Base-by-base conservation (phyloP, 2,329 filamentous ascomycete species). In the Diaporthe longicolla region DNA sequence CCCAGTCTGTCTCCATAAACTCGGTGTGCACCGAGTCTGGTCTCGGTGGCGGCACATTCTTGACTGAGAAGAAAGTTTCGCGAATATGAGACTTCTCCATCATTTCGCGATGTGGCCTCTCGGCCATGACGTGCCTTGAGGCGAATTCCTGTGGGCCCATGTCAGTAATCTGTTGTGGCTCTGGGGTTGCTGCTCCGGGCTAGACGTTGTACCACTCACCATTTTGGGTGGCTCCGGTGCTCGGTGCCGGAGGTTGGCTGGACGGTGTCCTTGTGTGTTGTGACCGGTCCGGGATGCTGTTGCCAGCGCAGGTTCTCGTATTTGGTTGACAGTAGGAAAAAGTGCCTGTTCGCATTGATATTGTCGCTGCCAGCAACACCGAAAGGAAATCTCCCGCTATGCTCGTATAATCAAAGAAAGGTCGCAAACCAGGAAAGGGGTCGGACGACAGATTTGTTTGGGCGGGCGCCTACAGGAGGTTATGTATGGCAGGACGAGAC, bases 1-100 rank as follows among this genome's bases (percentile, higher is more conserved):
- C 89, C 85, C 87, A 90, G 76, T 96, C 94, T 54, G 93, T 94
- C 79, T 95, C 94, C 80, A 93, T 92, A 77, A 95, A 93, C 79
- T 95, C 93, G 29, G 93, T 96, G 57, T 92, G 90, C 74, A 93
- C 88, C 50, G 94, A 95, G 50, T 89, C 82, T 52, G 93, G 93
- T 74, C 93, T 88, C 71, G 85, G 84, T 70, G 87, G 83, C 29
- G 83, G 86, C 75, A 88, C 86, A 72, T 82, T 82, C 79, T 88
- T 89, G 76, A 89, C 82, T 77, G 87, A 87, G 82, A 93, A 93
- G 81, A 93, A 91, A 24, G 90, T 83, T 82, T 91, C 89, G 77
- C 88, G 86, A 35, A 85, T 80, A 63, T 83, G 81, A 71, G 83
- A 79, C 80, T 87, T 89, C 77, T 90, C 85, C 76, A 83, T 83